Base-by-base conservation (phyloP, 2,329 filamentous ascomycete species). In the Penicillium sp. region DNA sequence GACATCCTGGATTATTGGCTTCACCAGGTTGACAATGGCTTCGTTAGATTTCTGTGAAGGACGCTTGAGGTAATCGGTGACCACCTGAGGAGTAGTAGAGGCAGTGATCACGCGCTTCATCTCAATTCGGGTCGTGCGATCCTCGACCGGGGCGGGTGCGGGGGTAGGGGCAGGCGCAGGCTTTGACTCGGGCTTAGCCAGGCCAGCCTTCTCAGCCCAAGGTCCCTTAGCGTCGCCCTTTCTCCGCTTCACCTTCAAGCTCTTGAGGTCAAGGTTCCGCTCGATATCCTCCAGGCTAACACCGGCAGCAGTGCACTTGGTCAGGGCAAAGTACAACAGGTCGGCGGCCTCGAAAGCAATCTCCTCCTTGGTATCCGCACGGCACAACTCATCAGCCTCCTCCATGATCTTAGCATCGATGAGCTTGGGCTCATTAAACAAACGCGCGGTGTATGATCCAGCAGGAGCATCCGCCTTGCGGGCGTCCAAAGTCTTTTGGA, bases 331-430 rank as follows among this genome's bases (percentile, higher is more conserved):
- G 79, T 97, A 99, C 53, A 99, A 87, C 55, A 99, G 79, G 71
- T 99, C 94, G 0, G 94, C 94, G 9, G 94, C 92, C 76, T 99
- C 94, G 62, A 96, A 96, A 2, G 94, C 91, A 61, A 96, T 85
- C 15, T 97, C 90, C 61, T 93, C 83, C 60, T 90, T 89, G 0
- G 86, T 88, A 64, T 86, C 87, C 17, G 94, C 93, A 63, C 94
- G 87, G 70, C 93, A 97, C 42, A 99, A 83, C 78, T 99, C 94
- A 70, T 96, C 90, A 0, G 94, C 94, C 75, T 99, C 94, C 76
- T 99, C 94, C 87, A 97, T 96, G 55, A 99, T 97, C 82, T 99
- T 99, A 3, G 94, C 94, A 43, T 90, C 84, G 53, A 97, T 78
- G 55, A 99, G 83, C 74, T 96, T 93, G 66, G 91, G 86, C 63